Conservation (phyloP, 2,329 filamentous ascomycete genomes). For the Lasiodiplodia sp. region DNA sequence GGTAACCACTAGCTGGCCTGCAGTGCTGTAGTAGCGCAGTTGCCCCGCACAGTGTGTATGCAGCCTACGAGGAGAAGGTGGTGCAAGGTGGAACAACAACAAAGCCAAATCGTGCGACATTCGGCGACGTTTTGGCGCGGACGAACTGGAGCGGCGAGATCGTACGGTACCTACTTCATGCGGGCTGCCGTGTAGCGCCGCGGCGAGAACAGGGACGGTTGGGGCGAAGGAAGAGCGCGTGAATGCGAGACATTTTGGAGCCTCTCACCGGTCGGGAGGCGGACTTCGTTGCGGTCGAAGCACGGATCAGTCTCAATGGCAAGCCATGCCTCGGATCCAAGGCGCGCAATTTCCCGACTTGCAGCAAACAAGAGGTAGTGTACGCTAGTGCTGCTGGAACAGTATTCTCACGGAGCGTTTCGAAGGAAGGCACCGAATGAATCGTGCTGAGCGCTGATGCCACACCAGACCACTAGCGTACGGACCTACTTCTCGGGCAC, state of each 20-base stretch:
- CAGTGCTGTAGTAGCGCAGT: neutral
- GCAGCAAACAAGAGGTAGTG: neutral
- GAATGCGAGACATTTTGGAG: conserved; percentile 5
- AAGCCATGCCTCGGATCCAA: neutral
- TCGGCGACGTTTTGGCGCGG: conserved; percentile 1
- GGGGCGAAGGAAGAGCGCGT: neutral
- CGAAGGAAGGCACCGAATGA: neutral
- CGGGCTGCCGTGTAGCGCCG: conserved; percentile 11
- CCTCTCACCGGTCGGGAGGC: neutral
- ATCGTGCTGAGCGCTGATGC: too few relatives aligned
- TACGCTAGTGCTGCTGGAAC: neutral
- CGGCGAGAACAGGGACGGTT: conserved; percentile 5
- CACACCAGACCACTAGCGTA: neutral
- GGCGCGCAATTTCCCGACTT: neutral
- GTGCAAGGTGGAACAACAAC: conserved; percentile 23
- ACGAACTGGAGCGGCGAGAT: neutral
- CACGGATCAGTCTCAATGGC: neutral
- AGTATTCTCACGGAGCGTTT: neutral
- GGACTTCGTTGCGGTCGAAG: neutral
- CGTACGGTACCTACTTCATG: conserved; percentile 24
- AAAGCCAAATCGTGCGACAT: conserved; percentile 9
- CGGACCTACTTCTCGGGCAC: neutral
- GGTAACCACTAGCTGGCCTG: neutral
- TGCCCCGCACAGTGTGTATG: neutral
- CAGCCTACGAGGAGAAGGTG: neutral